phyloP scores from a whole-genome alignment of 257 asterid species.

The Agastache rugosa region DNA sequence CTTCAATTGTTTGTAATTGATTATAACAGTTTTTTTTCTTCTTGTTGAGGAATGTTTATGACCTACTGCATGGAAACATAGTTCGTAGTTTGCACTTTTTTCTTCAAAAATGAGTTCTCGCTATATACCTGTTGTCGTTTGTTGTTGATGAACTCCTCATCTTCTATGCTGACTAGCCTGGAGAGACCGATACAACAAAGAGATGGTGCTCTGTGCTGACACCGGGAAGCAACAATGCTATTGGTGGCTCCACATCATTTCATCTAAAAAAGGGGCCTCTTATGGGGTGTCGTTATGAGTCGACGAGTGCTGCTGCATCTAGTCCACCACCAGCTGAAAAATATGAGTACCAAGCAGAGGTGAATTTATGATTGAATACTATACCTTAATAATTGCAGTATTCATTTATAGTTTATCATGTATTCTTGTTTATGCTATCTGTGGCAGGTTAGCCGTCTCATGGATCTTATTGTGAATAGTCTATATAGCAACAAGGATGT shows the following conservation, averaged over 20 bases:
- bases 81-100: background rate
- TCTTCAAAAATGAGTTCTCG: background rate
- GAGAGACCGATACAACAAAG: constrained; percentile 46
- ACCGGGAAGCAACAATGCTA: constrained; percentile 34
- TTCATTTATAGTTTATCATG: constrained; percentile 9
- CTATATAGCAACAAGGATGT: constrained; percentile 94
- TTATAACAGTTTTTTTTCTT: background rate
- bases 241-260: constrained; percentile 40
- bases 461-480: constrained; percentile 97
- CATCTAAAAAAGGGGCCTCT: constrained; percentile 35
- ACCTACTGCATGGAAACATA: background rate
- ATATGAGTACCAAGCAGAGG: constrained; percentile 98
- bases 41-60: background rate
- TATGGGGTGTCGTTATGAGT: constrained; percentile 59
- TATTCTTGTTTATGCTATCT: constrained; percentile 19
- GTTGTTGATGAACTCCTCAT: constrained; percentile 25
- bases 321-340: constrained; percentile 64
- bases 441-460: constrained; percentile 94
- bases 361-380: constrained; percentile 34
- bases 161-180: constrained; percentile 50
- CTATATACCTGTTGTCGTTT: constrained; percentile 1
- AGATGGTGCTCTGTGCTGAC: constrained; percentile 63
- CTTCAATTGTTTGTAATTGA: background rate
- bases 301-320: constrained; percentile 76
- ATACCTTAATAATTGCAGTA: constrained; percentile 7